Evolutionary conservation across 140 eudicot species (phyloP).

Genomic region (Senecio squalidus): DNA sequence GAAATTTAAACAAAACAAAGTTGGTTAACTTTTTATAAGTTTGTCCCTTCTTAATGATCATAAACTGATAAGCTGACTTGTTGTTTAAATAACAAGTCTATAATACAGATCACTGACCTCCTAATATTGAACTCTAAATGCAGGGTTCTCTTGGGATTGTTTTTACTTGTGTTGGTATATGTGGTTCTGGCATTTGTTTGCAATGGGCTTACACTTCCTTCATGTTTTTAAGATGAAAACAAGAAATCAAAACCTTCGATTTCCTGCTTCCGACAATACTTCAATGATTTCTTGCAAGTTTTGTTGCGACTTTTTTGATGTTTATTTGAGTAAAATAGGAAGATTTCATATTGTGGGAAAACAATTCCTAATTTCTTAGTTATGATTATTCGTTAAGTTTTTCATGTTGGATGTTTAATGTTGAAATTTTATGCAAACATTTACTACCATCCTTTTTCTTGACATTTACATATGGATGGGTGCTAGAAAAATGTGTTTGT

Average conservation of each 20-base stretch:
- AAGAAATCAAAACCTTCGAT: neutral
- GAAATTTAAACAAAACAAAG: neutral
- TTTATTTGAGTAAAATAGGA: neutral
- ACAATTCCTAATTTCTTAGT: neutral
- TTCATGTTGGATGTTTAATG: neutral
- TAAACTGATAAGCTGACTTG: neutral
- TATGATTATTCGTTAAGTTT: neutral
- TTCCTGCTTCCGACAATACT: neutral
- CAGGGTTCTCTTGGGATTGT: constrained; percentile 57
- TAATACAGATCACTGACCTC: neutral
- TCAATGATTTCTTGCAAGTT: neutral
- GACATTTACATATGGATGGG: too few relatives aligned
- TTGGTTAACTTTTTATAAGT: neutral
- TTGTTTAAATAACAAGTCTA: neutral
- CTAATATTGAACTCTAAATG: constrained; percentile 19
- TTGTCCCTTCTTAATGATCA: neutral
- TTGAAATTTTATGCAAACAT: neutral
- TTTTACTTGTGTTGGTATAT: constrained; percentile 59
- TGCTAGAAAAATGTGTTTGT: too few relatives aligned
- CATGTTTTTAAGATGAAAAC: constrained; percentile 42
- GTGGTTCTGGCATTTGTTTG: constrained; percentile 70
- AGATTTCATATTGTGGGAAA: neutral
- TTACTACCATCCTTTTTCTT: too few relatives aligned
- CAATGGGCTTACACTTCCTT: constrained; percentile 61
- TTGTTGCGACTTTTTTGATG: neutral